Base-by-base conservation (phyloP, 495 filamentous ascomycete genomes). In the Tuber umbilicatum region DNA sequence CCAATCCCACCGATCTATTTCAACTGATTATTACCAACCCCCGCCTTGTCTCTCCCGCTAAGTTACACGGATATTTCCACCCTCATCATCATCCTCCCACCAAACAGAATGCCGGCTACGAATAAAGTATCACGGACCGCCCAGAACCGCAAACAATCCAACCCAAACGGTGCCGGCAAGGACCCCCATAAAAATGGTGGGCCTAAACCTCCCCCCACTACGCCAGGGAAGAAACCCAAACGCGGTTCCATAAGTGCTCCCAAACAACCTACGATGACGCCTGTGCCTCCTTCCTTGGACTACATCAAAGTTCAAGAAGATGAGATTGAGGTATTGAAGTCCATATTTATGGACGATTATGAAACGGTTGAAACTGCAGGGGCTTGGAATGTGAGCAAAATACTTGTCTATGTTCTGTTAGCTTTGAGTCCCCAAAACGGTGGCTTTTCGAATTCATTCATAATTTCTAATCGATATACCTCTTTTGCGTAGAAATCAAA, bases 261-360 rank as follows among this genome's bases (percentile, higher is more conserved):
- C 21, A 69, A 82, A 72, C 79, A 83, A 71, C 68, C 43, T 35
- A 35, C 84, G 41, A 84, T 83, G 74, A 76, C 73, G 68, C 83
- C 82, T 39, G 64, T 81, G 60, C 75, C 77, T 27, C 69, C 81
- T 2, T 84, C 82, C 68, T 90, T 91, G 23, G 89, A 95, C 80
- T 97, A 97, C 83, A 87, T 90, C 67, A 90, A 95, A 81, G 89
- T 91, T 35, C 95, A 98, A 85, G 85, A 91, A 73, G 90, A 97
- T 81, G 95, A 99, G 85, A 86, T 94, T 45, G 90, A 96, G 84
- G 95, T 89, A 19, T 85, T 99, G 70, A 86, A 90, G 73, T 92
- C 96, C 7, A 97, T 99, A 60, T 99, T 95, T 81, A 91, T 90
- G 80, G 94, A 97, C 69, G 95, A 98, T 81, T 98, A 93, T 76